Percentiles rank a stretch among this genome's conserved stretches.
These are phyloP conservation scores for Cryptosporidium ubiquitum DNA, from an alignment of 169 alveolate species.

Conservation along the genomic window DNA sequence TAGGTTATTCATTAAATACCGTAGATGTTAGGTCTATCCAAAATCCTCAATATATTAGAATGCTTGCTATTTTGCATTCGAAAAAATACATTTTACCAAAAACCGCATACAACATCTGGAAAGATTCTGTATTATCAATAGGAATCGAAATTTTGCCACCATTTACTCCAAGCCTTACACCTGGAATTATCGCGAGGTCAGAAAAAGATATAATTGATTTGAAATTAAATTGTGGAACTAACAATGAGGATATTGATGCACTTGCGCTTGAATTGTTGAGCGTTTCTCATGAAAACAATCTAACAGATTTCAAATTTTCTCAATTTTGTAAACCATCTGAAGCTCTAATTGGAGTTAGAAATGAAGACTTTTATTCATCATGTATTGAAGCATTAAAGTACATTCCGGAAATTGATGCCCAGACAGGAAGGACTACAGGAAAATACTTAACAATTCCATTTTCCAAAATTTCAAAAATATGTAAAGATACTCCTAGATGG, in stretches of 20 bases:
- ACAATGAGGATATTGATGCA: slow-evolving; percentile 60
- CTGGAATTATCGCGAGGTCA: slow-evolving; percentile 46
- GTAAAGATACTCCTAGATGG: slow-evolving; percentile 54
- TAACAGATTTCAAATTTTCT: slow-evolving; percentile 30
- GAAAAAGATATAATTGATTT: slow-evolving; percentile 39
- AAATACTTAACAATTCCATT: neutral
- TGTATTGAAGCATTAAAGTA: slow-evolving; percentile 42
- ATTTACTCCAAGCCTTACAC: slow-evolving; percentile 5
- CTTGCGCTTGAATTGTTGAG: slow-evolving; percentile 58
- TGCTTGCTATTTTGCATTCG: slow-evolving; percentile 34
- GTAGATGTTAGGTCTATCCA: slow-evolving; percentile 61
- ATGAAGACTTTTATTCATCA: slow-evolving; percentile 41
- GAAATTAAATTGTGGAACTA: slow-evolving; percentile 46
- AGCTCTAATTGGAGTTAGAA: slow-evolving; percentile 56
- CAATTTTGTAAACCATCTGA: slow-evolving; percentile 67
- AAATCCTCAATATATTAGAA: slow-evolving; percentile 54
- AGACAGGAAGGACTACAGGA: neutral
- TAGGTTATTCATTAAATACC: slow-evolving; percentile 65
- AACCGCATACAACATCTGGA: slow-evolving; percentile 68
- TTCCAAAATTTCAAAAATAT: slow-evolving; percentile 19
- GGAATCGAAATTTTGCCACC: slow-evolving; percentile 53
- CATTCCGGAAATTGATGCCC: slow-evolving; percentile 26
- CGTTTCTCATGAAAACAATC: slow-evolving; percentile 59
- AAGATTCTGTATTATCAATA: slow-evolving; percentile 42
- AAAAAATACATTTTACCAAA: slow-evolving; percentile 46